Base-by-base conservation (phyloP, 2,329 filamentous ascomycete genomes). In the Fusarium ambrosium region DNA sequence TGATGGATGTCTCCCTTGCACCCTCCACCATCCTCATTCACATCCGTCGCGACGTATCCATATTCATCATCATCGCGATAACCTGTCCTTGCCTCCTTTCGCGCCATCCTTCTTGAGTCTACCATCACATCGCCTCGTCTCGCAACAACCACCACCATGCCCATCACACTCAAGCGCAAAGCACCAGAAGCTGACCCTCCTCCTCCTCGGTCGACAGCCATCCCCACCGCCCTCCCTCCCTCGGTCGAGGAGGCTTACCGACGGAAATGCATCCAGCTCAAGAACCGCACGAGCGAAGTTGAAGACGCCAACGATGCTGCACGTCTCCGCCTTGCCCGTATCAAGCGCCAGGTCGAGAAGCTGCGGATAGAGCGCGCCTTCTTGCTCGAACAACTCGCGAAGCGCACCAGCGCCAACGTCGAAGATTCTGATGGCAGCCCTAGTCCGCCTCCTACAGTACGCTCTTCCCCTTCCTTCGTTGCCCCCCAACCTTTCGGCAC, bases 221-320 rank as follows among this genome's bases (percentile, higher is more conserved):
- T 90, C 64, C 90, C 90, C 34, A 90, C 91, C 18, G 84, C 90
- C 45, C 87, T 93, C 5, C 95, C 96, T 22, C 96, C 97, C 18
- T 97, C 95, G 18, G 95, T 98, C 73, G 96, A 99, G 84, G 93
- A 96, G 82, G 95, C 96, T 61, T 99, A 98, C 85, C 95, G 97
- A 79, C 91, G 94, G 75, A 98, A 99, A 90, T 98, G 96, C 84
- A 95, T 98, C 81, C 94, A 97, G 79, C 90, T 99, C 24, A 97
- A 97, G 85, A 93, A 94, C 79, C 93, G 97, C 71, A 94, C 97
- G 74, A 93, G 92, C 82, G 95, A 98, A 82, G 94, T 98, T 78
- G 95, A 98, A 82, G 92, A 95, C 70, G 93, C 95, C 80, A 98
- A 98, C 82, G 95, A 98, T 79, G 90, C 93, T 67, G 93, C 94